A percentile compares a stretch with the other conserved stretches of the same genome.
Conservation (phyloP, 257 asterid genomes). For the Fraxinus americana region DNA sequence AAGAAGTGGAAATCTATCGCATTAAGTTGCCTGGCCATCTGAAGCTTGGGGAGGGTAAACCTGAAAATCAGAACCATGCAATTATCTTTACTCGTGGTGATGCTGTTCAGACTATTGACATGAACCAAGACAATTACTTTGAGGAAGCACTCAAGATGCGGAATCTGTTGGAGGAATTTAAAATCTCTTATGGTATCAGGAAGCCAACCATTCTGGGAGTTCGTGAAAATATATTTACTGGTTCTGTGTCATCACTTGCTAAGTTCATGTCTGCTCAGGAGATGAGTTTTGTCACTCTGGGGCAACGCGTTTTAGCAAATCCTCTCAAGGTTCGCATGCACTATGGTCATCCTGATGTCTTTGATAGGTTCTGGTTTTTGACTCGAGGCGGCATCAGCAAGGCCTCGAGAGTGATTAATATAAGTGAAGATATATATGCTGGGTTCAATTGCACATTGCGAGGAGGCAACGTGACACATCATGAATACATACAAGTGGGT, state of each 20-base stretch:
- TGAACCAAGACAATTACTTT: constrained; percentile 93
- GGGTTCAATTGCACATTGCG: constrained; percentile 92
- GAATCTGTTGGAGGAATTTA: constrained; percentile 91
- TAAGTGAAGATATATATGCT: constrained; percentile 95
- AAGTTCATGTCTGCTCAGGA: constrained; percentile 99
- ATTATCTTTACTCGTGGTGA: constrained; percentile 94
- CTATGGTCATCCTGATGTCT: constrained; percentile 97
- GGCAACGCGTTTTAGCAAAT: constrained; percentile 89
- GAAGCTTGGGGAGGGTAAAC: constrained; percentile 98
- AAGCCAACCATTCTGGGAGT: constrained; percentile 93
- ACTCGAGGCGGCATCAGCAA: constrained; percentile 95
- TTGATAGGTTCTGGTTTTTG: constrained; percentile 94
- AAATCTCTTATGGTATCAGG: constrained; percentile 65
- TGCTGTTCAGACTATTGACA: constrained; percentile 91
- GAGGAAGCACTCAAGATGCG: constrained; percentile 98
- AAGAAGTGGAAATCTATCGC: constrained; percentile 87
- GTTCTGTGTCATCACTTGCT: constrained; percentile 95
- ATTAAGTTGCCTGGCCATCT: constrained; percentile 85
- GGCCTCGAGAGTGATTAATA: constrained; percentile 90
- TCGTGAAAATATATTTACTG: constrained; percentile 93
- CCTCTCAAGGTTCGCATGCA: constrained; percentile 96
- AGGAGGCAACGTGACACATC: constrained; percentile 96
- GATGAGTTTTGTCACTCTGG: constrained; percentile 91
- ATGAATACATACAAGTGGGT: constrained; percentile 94
- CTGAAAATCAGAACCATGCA: constrained; percentile 98